These are phyloP conservation scores for Aspergillus texensis DNA, from an alignment of 2,329 filamentous ascomycete genomes.

Conservation along the genomic window DNA sequence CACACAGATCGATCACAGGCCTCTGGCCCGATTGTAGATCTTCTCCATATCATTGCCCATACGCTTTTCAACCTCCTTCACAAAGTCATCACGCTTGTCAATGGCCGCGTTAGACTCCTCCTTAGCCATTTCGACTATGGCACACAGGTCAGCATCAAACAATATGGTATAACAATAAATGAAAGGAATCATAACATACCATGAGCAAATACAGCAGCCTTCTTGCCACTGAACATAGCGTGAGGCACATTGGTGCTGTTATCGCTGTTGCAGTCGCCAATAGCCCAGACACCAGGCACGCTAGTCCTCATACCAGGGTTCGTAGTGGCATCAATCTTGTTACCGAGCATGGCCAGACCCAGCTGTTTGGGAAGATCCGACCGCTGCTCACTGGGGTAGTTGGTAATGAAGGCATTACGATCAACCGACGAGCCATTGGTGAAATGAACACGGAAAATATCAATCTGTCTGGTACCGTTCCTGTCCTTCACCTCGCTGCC, in stretches of 20 bases:
- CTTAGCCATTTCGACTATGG: conserved; percentile 35
- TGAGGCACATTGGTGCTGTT: conserved; percentile 64
- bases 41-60: conserved; percentile 37
- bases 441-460: conserved; percentile 61
- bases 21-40: conserved; percentile 24
- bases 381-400: conserved; percentile 51
- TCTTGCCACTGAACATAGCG: conserved; percentile 62
- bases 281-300: conserved; percentile 57
- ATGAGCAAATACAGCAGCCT: conserved; percentile 60
- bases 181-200: conserved; percentile 44
- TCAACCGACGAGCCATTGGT: conserved; percentile 48
- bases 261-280: conserved; percentile 64
- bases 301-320: conserved; percentile 54
- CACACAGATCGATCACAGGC: neutral
- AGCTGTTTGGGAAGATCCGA: conserved; percentile 52
- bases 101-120: conserved; percentile 34
- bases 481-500: conserved; percentile 32
- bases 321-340: conserved; percentile 49
- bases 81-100: conserved; percentile 32
- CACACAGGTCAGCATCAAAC: neutral
- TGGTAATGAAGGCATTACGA: conserved; percentile 57
- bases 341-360: conserved; percentile 51
- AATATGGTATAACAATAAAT: neutral
- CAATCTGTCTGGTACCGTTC: conserved; percentile 45
- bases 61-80: conserved; percentile 29